These are phyloP conservation scores for Taiozyma onychis DNA, from an alignment of 1,139 yeast genomes.

Conservation along the genomic window DNA sequence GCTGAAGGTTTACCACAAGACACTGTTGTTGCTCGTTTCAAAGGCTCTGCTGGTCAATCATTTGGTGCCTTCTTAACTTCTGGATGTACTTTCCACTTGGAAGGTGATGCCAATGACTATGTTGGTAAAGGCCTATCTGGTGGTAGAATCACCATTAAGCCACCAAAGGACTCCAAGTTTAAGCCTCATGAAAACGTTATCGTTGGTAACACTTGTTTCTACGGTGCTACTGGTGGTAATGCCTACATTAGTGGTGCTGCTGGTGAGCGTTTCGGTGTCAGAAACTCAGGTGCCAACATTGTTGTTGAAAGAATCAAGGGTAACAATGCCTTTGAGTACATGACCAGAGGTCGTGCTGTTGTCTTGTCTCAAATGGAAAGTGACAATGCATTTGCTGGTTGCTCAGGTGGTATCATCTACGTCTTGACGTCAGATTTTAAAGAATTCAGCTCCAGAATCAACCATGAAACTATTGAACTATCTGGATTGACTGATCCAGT, in stretches of 20 bases:
- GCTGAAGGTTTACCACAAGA: slow-evolving; percentile 93
- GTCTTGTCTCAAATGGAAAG: slow-evolving; percentile 90
- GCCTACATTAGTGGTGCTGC: slow-evolving; percentile 96
- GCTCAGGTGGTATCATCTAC: slow-evolving; percentile 99
- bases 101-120: slow-evolving; percentile 97
- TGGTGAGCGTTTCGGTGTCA: slow-evolving; percentile 96
- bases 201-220: slow-evolving; percentile 95
- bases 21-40: slow-evolving; percentile 86
- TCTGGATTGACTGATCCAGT: slow-evolving; percentile 74
- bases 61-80: slow-evolving; percentile 97
- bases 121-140: slow-evolving; percentile 98
- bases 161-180: slow-evolving; percentile 78
- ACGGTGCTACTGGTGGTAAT: slow-evolving; percentile 95
- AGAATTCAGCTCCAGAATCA: slow-evolving; percentile 78
- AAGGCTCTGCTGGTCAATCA: slow-evolving; percentile 97
- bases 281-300: slow-evolving; percentile 97
- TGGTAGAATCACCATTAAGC: slow-evolving; percentile 88
- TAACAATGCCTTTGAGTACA: slow-evolving; percentile 98
- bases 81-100: slow-evolving; percentile 90
- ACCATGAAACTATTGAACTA: slow-evolving; percentile 77
- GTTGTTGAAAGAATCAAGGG: slow-evolving; percentile 93
- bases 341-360: slow-evolving; percentile 98
- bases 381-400: slow-evolving; percentile 93
- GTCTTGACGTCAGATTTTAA: slow-evolving; percentile 88
- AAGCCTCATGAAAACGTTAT: slow-evolving; percentile 95